Evolutionary conservation across 768 basidiomycete species (phyloP), one percentile per base, ranked within the genome.

Genomic region (Suillus brevipes): DNA sequence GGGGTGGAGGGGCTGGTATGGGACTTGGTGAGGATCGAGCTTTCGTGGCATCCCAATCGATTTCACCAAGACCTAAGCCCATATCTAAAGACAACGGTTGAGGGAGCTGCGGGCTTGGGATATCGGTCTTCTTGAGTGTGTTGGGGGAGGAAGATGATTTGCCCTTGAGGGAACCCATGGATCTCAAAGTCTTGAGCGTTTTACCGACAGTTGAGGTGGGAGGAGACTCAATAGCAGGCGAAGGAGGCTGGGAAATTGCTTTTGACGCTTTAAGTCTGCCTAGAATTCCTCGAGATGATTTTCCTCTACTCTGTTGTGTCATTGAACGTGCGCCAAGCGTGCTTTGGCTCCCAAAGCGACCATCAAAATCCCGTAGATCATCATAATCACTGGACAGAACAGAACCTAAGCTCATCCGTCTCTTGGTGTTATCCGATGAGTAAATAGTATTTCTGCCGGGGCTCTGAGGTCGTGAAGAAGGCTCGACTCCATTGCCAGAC

Each of bases 341-440:
- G 72, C 90, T 93, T 65, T 82, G 83, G 71, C 92, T 94, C 69
- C 90, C 91, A 67, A 94, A 95, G 10, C 90, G 84, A 49, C 93
- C 93, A 38, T 94, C 90, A 61, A 95, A 95, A 73, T 95, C 93
- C 25, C 87, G 82, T 56, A 95, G 76, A 77, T 95, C 93, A 66
- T 95, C 93, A 67, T 95, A 95, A 68, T 94, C 93, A 72, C 91
- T 93, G 75, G 91, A 92, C 38, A 81, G 80, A 70, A 87, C 86
- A 2, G 90, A 89, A 18, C 84, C 86, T n/a, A 87, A 76, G 68
- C 92, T 94, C 58, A 88, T 90, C 23, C 92, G 83, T 37, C 87
- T 83, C 62, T 77, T 76, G 38, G 72, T 70, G 67, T 85, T 85
- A 53, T 74, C 71, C 23, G 66, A 74, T 53, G 71, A 74, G 61